These are phyloP conservation scores for Pleurotus giganteus DNA, from an alignment of 768 basidiomycete species.

Conservation along the genomic window DNA sequence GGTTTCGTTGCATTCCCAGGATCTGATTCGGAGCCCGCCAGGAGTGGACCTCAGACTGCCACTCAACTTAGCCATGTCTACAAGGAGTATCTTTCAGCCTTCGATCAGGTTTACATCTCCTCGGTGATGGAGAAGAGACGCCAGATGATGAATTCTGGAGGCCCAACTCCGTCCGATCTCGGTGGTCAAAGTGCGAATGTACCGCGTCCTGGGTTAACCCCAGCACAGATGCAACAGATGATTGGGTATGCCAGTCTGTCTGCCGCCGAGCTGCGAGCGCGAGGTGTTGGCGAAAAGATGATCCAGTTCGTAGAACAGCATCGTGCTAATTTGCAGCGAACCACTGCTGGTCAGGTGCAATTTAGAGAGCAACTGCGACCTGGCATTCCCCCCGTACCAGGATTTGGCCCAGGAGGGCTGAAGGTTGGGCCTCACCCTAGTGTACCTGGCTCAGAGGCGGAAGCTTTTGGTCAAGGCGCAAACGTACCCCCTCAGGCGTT, in stretches of 20 bases:
- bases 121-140: slow-evolving; percentile 37
- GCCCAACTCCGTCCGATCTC: slow-evolving; percentile 11
- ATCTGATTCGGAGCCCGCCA: slow-evolving; percentile 56
- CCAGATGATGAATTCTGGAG: slow-evolving; percentile 12
- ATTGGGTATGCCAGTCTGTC: slow-evolving; percentile 45
- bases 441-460: background rate
- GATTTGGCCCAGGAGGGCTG: slow-evolving; percentile 8
- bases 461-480: background rate
- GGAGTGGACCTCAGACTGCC: slow-evolving; percentile 60
- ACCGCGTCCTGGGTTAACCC: slow-evolving; percentile 5
- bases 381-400: slow-evolving; percentile 12
- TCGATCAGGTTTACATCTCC: slow-evolving; percentile 54
- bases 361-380: slow-evolving; percentile 32
- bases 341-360: slow-evolving; percentile 32
- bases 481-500: background rate
- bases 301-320: slow-evolving; percentile 58
- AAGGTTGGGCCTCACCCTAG: background rate
- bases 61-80: slow-evolving; percentile 60
- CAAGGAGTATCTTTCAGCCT: slow-evolving; percentile 51
- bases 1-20: slow-evolving; percentile 66
- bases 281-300: slow-evolving; percentile 44
- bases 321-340: slow-evolving; percentile 45
- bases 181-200: slow-evolving; percentile 6
- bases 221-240: slow-evolving; percentile 38
- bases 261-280: slow-evolving; percentile 50